Evolutionary conservation across 805 yeast genomes (phyloP).

Genomic region (Cyberlindnera japonica): DNA sequence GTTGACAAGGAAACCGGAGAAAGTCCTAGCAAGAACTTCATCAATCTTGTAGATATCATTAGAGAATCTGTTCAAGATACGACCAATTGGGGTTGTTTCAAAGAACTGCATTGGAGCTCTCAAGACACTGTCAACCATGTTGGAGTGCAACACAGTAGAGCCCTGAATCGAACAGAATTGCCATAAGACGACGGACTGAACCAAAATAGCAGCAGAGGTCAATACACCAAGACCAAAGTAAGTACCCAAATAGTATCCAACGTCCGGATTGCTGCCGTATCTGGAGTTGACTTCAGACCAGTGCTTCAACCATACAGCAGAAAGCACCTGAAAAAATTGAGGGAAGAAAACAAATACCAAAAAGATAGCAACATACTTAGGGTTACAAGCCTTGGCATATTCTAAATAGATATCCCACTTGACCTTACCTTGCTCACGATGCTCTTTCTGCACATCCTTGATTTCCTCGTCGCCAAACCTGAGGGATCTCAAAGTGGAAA

Average conservation of each 20-base stretch:
- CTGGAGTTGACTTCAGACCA: conserved; percentile 91
- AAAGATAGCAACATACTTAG: conserved; percentile 56
- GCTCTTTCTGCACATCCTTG: conserved; percentile 52
- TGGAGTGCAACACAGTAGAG: conserved; percentile 68
- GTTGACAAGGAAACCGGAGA: conserved; percentile 63
- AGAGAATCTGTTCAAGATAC: conserved; percentile 86
- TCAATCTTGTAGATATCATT: conserved; percentile 89
- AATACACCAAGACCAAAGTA: conserved; percentile 73
- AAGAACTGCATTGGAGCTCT: conserved; percentile 94
- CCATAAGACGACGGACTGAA: conserved; percentile 71
- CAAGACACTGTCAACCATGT: conserved; percentile 69
- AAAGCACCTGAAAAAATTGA: conserved; percentile 57
- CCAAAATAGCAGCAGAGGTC: conserved; percentile 55
- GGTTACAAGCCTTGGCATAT: conserved; percentile 86
- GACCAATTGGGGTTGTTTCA: conserved; percentile 93
- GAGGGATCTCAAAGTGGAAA: conserved; percentile 40
- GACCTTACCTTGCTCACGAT: conserved; percentile 89
- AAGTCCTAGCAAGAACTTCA: conserved; percentile 68
- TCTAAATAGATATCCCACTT: conserved; percentile 79
- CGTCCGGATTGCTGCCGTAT: conserved; percentile 66
- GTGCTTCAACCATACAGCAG: conserved; percentile 91
- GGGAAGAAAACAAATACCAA: conserved; percentile 52
- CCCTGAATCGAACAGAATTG: conserved; percentile 80
- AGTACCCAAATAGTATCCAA: conserved; percentile 66
- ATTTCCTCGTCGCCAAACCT: conserved; percentile 33